phyloP scores from a whole-genome alignment of 2,329 filamentous ascomycete genomes.

The Diaporthe vexans region DNA sequence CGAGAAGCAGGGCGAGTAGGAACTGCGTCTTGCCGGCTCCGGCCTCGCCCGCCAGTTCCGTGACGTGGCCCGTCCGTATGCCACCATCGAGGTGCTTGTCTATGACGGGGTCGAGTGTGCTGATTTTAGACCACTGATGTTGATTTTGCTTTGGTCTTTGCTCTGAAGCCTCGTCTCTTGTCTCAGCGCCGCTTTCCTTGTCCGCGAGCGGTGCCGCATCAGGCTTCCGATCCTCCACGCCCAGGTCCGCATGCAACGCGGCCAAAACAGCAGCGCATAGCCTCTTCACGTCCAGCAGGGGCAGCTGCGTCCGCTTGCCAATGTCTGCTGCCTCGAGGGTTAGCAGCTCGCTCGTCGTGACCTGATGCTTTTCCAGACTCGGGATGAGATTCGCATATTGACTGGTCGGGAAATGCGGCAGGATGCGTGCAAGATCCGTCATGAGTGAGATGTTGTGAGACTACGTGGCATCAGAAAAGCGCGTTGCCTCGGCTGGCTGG shows the following conservation, averaged over 20 bases:
- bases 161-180: neutral
- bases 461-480: neutral
- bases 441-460: conserved; percentile 61
- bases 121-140: conserved; percentile 72
- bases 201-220: conserved; percentile 42
- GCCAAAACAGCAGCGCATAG: conserved; percentile 77
- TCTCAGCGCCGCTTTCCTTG: neutral
- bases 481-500: neutral
- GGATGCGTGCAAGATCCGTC: conserved; percentile 87
- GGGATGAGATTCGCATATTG: conserved; percentile 82
- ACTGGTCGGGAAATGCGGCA: conserved; percentile 82
- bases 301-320: conserved; percentile 86
- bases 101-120: conserved; percentile 81
- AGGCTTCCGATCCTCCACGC: conserved; percentile 46
- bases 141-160: neutral
- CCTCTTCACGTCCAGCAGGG: conserved; percentile 83
- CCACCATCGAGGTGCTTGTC: conserved; percentile 82
- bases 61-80: conserved; percentile 83
- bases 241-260: conserved; percentile 75
- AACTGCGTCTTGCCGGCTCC: conserved; percentile 97
- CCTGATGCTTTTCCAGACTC: conserved; percentile 80
- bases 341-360: conserved; percentile 88
- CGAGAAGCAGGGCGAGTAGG: conserved; percentile 85
- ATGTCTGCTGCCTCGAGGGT: conserved; percentile 86
- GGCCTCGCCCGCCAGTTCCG: conserved; percentile 93